Base-by-base conservation (phyloP, 2,329 filamentous ascomycete species). In the Aspergillus caelatus region DNA sequence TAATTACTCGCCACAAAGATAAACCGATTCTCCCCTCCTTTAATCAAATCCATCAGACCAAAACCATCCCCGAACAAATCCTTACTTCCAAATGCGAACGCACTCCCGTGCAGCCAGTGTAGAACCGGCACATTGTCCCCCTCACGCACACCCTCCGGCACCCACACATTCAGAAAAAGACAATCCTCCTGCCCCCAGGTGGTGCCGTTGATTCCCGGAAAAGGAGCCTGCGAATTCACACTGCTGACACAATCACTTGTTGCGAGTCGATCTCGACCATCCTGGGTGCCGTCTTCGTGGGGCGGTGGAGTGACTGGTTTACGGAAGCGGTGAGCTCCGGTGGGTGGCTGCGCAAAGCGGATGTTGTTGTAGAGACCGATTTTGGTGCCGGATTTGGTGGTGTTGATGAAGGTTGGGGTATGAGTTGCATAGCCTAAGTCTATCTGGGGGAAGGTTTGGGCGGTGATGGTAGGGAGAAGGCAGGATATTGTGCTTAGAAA, bases 181-280 rank as follows among this genome's bases (percentile, higher is more conserved):
- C 56, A 58, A 23, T 58, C 56, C 26, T 58, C 56, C 41, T 58
- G 56, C 5, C 56, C 56, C 56, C 56, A 58, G 10, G 56, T 7
- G 32, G 56, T 58, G 3, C 56, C 41, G 19, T 58, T 58, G 1
- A 58, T 30, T 2, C 16, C 56, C 6, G 56, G 41, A 7, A 23
- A 48, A 3, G 41, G 41, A 14, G 30, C 41, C 4, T 32, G 32
- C 1, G 39, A 16, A 28, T 34, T 16, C 23, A 58, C 56, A 19
- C 30, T 9, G n/a, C 52, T 54, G 30, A 54, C 52, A 4, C 52
- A 54, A 30, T 54, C 52, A 11, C 34, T 45, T 3, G 7, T 46
- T 9, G 26, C 16, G 39, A 58, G 56, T 16, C 43, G 39, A 14
- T 45, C 34, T 34, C 56, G 21, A 21, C 56, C 56, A 46, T 58